Evolutionary conservation across 345 rosid genomes (phyloP).

Genomic region (Ceriops tagal): DNA sequence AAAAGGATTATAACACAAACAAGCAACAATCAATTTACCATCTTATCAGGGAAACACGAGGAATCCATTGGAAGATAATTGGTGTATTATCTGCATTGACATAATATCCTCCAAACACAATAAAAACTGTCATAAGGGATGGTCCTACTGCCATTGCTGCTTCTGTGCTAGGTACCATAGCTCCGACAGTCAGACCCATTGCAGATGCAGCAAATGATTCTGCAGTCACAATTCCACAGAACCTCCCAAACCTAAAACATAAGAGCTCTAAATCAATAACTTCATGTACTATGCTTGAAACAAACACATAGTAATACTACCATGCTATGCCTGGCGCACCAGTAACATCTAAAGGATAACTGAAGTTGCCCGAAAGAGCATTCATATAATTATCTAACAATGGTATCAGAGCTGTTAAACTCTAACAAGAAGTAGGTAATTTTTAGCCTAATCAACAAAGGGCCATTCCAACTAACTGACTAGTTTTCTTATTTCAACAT

Average conservation of each 20-base stretch:
- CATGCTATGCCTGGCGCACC: background rate
- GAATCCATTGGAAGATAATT: conserved; percentile 88
- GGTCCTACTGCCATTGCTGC: conserved; percentile 99
- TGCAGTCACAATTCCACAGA: conserved; percentile 84
- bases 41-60: conserved; percentile 80
- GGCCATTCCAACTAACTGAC: no score
- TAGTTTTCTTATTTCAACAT: no score
- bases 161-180: conserved; percentile 94
- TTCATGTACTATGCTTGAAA: background rate
- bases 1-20: background rate
- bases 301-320: conserved; percentile 1
- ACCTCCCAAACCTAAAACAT: conserved; percentile 67
- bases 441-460: no score
- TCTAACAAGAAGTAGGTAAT: no score
- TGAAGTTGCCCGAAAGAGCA: no score
- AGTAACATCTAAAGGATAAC: background rate
- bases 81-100: conserved; percentile 90
- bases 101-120: conserved; percentile 92
- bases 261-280: conserved; percentile 16
- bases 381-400: no score
- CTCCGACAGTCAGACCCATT: conserved; percentile 97
- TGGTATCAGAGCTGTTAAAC: no score
- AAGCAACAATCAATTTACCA: conserved; percentile 43
- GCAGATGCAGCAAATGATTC: conserved; percentile 99
- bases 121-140: conserved; percentile 94